Evolutionary conservation across 2,329 filamentous ascomycete genomes (phyloP), one percentile per base, ranked within the genome.

Genomic region (Scorias spongiosa): DNA sequence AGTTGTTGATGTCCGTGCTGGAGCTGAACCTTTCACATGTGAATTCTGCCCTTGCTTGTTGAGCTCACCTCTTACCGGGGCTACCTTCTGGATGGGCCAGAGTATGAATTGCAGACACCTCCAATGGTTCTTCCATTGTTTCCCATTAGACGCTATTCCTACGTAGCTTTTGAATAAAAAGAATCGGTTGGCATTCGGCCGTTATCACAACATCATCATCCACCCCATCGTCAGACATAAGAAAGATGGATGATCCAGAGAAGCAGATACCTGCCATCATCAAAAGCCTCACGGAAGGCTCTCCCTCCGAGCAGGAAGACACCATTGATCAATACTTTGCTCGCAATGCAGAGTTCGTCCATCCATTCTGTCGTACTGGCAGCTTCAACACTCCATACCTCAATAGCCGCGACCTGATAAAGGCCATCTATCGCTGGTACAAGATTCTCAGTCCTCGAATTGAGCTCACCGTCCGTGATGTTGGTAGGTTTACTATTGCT

Each of bases 401-500:
- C 32, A 75, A 80, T 49, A 88, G 82, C 9, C 71, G 84, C 38
- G 76, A 71, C 63, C 58, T 84, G 5, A 70, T 93, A 14, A 65
- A 74, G 40, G 70, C 72, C 52, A 80, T 93, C 45, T 93, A 85
- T 57, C 75, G 78, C 36, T 88, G 82, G 83, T 89, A 93, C 63
- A 84, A 86, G 56, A 81, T 89, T 50, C 68, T 93, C 57, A 85
- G 79, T 48, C 87, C 87, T 0, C 66, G 69, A 14, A 83, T 91
- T 50, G 70, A 79, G 38, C 64, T 89, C 10, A 65, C 72, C 1
- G 68, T 94, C 14, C 74, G 85, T 42, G 71, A 67, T 28, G 63
- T 78, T 14, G 74, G 74, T 76, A 49, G 20, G 47, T 42, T 17
- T 18, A 15, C 38, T 11, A 32, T 20, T 56, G 20, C 20, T 3